These are phyloP conservation scores for Clausena lansium DNA, from an alignment of 345 rosid genomes.

Conservation along the genomic window DNA sequence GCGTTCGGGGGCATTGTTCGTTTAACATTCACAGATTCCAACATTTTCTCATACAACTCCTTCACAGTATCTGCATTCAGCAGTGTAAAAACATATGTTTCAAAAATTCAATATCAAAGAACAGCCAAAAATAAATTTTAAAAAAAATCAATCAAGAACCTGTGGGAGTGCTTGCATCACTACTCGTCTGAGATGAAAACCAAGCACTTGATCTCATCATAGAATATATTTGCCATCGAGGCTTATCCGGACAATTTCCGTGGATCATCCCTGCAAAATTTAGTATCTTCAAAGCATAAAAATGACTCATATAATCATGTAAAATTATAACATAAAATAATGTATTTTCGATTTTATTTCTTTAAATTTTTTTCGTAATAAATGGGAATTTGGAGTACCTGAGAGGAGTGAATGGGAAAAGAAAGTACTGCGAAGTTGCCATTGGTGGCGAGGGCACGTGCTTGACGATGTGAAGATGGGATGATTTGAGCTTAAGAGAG, in stretches of 20 bases:
- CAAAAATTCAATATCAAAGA: neutral
- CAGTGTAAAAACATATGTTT: slow-evolving; percentile 14
- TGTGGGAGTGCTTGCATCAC: slow-evolving; percentile 33
- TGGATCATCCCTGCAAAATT: slow-evolving; percentile 15
- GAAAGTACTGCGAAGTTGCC: slow-evolving; percentile 14
- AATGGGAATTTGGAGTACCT: slow-evolving; percentile 26
- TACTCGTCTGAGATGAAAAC: slow-evolving; percentile 37
- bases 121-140: neutral
- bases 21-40: slow-evolving; percentile 56
- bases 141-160: slow-evolving; percentile 32
- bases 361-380: neutral
- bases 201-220: slow-evolving; percentile 23
- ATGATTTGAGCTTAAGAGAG: slow-evolving; percentile 22
- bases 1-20: slow-evolving; percentile 80
- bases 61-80: slow-evolving; percentile 61
- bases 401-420: slow-evolving; percentile 15
- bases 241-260: slow-evolving; percentile 23
- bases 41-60: slow-evolving; percentile 60
- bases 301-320: neutral
- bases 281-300: neutral
- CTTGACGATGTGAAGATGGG: slow-evolving; percentile 13
- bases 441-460: slow-evolving; percentile 30
- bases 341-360: neutral
- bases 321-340: too few relatives aligned
- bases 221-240: slow-evolving; percentile 7